phyloP scores from a whole-genome alignment of 2,329 filamentous ascomycete genomes.

The Penicillium sp. region DNA sequence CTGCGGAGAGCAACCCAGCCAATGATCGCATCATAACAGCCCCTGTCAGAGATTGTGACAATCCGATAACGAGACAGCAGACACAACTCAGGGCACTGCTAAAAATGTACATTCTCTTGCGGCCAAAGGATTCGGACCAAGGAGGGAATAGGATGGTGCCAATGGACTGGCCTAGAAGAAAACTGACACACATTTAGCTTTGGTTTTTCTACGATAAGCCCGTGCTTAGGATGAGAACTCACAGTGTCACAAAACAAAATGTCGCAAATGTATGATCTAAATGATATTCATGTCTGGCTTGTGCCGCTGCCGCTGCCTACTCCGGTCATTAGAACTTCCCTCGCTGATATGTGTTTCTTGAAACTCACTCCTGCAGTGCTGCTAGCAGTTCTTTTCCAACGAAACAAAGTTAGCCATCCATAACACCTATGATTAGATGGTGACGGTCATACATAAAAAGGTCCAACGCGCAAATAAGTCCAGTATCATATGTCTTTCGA shows the following conservation, averaged over 20 bases:
- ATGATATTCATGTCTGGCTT: constrained; percentile 36
- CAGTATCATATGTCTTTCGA: constrained; percentile 39
- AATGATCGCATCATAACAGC: constrained; percentile 52
- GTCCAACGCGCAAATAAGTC: constrained; percentile 39
- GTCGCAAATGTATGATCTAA: constrained; percentile 36
- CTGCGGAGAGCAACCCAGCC: constrained; percentile 54
- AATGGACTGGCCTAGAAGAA: constrained; percentile 42
- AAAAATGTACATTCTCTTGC: constrained; percentile 44
- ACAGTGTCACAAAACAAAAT: constrained; percentile 42
- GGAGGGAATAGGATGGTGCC: constrained; percentile 46
- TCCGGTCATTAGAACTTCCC: not conserved
- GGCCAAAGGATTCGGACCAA: constrained; percentile 48
- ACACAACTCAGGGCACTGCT: constrained; percentile 39
- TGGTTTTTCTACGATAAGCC: not conserved
- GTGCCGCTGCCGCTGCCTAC: constrained; percentile 39
- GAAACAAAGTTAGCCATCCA: constrained; percentile 19
- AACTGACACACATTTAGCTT: constrained; percentile 30
- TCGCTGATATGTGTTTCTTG: not conserved
- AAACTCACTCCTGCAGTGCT: constrained; percentile 44
- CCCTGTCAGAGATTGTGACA: constrained; percentile 43
- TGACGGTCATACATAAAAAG: constrained; percentile 39
- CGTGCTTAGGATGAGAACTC: constrained; percentile 14
- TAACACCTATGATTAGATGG: not conserved
- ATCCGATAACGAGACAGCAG: constrained; percentile 48
- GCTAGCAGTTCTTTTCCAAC: constrained; percentile 38